These are phyloP conservation scores for Dactylellina leptospora DNA, from an alignment of 2,329 filamentous ascomycete species.

Conservation along the genomic window DNA sequence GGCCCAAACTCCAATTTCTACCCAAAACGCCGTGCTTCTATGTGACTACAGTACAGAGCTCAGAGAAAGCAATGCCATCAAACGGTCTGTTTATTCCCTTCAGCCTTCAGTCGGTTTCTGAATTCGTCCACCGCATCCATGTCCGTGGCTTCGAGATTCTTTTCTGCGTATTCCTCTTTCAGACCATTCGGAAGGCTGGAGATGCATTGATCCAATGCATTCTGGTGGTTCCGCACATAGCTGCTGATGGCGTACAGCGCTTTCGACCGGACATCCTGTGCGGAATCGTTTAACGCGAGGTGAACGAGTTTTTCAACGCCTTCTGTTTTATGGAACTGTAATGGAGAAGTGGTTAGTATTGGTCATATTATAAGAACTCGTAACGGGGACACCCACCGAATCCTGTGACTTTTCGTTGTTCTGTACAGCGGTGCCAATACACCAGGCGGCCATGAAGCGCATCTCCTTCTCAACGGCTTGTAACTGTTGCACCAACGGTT, in stretches of 20 bases:
- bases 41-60: too few species aligned
- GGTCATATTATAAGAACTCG: constrained; percentile 12
- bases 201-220: constrained; percentile 71
- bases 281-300: constrained; percentile 70
- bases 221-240: constrained; percentile 87
- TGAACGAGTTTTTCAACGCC: constrained; percentile 75
- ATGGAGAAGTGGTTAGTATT: not conserved
- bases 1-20: constrained; percentile 19
- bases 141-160: constrained; percentile 78
- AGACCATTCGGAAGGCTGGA: constrained; percentile 73
- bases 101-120: constrained; percentile 72
- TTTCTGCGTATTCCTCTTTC: constrained; percentile 64
- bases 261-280: constrained; percentile 78
- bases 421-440: constrained; percentile 91
- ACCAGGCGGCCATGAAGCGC: constrained; percentile 90
- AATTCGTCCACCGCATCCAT: constrained; percentile 86
- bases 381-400: constrained; percentile 60
- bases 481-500: constrained; percentile 76
- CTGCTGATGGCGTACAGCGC: constrained; percentile 88
- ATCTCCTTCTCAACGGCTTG: constrained; percentile 74
- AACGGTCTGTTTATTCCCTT: constrained; percentile 54
- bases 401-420: constrained; percentile 91
- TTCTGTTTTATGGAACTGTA: constrained; percentile 67
- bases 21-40: constrained; percentile 25
- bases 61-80: not conserved